Percentiles rank a stretch among this genome's conserved stretches.
These are phyloP conservation scores for Kandelia obovata DNA, from an alignment of 345 rosid species.

Conservation along the genomic window DNA sequence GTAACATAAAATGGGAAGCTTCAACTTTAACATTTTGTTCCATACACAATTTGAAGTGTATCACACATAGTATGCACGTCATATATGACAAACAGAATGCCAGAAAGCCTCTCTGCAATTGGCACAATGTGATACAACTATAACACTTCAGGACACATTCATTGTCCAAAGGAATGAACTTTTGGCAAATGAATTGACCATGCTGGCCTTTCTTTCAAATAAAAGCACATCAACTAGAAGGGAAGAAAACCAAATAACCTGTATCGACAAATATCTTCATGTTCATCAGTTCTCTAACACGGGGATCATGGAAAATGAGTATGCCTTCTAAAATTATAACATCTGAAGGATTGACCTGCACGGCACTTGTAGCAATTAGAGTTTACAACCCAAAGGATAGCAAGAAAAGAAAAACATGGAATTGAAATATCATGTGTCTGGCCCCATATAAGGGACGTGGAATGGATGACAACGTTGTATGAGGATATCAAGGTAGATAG, in stretches of 20 bases:
- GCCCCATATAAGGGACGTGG: neutral
- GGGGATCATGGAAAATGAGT: slow-evolving; percentile 85
- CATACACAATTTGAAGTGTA: neutral
- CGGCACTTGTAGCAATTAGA: slow-evolving; percentile 11
- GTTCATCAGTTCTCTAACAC: slow-evolving; percentile 85
- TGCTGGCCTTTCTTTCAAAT: neutral
- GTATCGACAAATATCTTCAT: slow-evolving; percentile 98
- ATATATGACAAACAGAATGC: neutral
- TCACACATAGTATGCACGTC: neutral
- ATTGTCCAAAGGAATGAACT: neutral
- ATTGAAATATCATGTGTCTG: neutral
- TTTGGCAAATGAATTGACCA: neutral
- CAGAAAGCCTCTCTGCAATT: neutral
- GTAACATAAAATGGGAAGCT: too few relatives aligned
- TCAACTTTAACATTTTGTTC: too few relatives aligned
- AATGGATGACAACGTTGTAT: neutral
- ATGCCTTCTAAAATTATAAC: slow-evolving; percentile 95
- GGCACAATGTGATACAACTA: neutral
- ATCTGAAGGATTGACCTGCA: slow-evolving; percentile 93
- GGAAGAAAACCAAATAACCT: slow-evolving; percentile 44
- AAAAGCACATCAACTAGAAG: neutral
- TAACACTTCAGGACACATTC: neutral
- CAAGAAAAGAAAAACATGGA: neutral
- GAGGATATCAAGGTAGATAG: neutral
- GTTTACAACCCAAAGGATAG: neutral